Conservation (phyloP, 129 eudicot genomes). For the Smallanthus sonchifolius region DNA sequence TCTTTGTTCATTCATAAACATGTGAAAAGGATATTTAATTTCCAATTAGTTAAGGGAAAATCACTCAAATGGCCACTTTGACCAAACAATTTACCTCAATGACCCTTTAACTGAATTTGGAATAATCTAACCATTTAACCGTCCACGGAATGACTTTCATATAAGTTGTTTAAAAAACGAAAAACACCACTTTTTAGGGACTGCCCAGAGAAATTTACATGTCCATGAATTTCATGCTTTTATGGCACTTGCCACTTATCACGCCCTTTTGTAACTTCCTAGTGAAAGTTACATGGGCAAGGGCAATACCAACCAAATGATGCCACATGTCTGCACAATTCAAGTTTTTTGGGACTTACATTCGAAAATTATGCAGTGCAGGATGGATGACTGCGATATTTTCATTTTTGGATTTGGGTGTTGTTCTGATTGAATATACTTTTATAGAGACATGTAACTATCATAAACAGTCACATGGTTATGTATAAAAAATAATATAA, state of each 20-base stretch:
- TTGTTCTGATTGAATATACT: not conserved
- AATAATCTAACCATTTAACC: not conserved
- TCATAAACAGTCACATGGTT: not conserved
- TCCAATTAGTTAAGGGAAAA: not conserved
- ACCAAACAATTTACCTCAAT: not conserved
- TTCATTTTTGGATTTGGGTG: not conserved
- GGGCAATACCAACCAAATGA: not conserved
- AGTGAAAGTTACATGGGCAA: not conserved
- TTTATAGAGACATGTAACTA: not conserved
- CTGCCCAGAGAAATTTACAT: not conserved
- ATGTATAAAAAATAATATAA: not conserved
- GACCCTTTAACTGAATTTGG: not conserved
- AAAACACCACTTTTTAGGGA: not conserved
- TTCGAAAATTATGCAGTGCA: not conserved
- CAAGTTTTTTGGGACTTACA: not conserved
- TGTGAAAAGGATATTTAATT: slow-evolving; percentile 4
- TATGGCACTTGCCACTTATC: not conserved
- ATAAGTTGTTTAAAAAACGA: not conserved
- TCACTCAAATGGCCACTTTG: not conserved
- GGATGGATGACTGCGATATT: not conserved
- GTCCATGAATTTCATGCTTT: not conserved
- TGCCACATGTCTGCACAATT: not conserved
- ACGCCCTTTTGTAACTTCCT: not conserved
- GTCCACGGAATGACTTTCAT: not conserved
- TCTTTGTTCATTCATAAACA: slow-evolving; percentile 1